Percentiles rank a stretch among this genome's conserved stretches.
Conservation (phyloP, 2,329 filamentous ascomycete genomes). For the Fusarium sp. region DNA sequence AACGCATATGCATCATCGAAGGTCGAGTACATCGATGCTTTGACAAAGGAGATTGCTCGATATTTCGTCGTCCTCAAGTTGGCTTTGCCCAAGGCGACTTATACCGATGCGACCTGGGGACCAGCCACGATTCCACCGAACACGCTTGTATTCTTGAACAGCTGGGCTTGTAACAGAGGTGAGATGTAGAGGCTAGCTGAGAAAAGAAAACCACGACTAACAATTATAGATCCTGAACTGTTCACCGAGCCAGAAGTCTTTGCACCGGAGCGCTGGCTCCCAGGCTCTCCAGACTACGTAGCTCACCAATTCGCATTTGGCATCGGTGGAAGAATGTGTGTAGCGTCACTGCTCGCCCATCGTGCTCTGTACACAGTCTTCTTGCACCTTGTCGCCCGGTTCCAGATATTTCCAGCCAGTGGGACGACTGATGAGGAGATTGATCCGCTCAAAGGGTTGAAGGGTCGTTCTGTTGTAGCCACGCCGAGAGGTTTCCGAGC, state of each 20-base stretch:
- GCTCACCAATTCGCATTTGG: conserved; percentile 66
- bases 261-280: conserved; percentile 60
- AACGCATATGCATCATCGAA: conserved; percentile 58
- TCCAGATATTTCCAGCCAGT: conserved; percentile 50
- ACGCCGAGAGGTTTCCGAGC: conserved; percentile 27
- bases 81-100: conserved; percentile 67
- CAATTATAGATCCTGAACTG: conserved; percentile 62
- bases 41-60: conserved; percentile 73
- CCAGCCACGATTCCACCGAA: conserved; percentile 61
- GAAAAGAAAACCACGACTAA: background rate
- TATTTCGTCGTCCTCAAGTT: conserved; percentile 76
- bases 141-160: conserved; percentile 55
- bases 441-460: conserved; percentile 39
- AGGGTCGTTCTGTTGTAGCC: conserved; percentile 20
- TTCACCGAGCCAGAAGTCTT: conserved; percentile 75
- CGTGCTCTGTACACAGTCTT: conserved; percentile 66
- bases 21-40: conserved; percentile 71
- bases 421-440: conserved; percentile 28
- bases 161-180: conserved; percentile 47
- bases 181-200: background rate
- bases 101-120: conserved; percentile 40
- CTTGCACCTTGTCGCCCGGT: conserved; percentile 59
- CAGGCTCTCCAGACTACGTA: conserved; percentile 39
- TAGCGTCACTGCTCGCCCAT: conserved; percentile 64
- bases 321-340: conserved; percentile 66